Evolutionary conservation across 148 eudicot genomes (phyloP).

Genomic region (Spergularia marina): DNA sequence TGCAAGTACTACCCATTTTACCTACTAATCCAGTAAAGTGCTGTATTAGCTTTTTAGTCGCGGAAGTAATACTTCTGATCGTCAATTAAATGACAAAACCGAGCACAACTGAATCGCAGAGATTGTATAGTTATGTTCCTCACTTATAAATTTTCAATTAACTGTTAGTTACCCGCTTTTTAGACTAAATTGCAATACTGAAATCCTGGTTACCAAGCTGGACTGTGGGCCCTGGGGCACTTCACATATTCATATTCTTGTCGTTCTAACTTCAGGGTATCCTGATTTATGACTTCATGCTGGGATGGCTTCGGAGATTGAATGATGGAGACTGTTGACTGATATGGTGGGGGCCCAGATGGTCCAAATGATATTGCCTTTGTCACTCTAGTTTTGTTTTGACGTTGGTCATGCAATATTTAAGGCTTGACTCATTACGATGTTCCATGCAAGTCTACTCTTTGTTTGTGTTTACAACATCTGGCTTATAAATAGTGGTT

Average conservation of each 20-base stretch:
- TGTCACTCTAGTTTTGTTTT: neutral
- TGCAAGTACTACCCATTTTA: neutral
- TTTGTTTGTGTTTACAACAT: constrained; percentile 2
- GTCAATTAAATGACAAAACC: neutral
- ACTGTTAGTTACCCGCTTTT: neutral
- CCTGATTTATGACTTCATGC: neutral
- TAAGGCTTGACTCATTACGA: neutral
- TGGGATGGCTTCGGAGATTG: neutral
- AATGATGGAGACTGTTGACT: neutral
- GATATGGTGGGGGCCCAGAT: neutral
- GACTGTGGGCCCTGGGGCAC: too few species aligned
- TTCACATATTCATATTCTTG: too few species aligned
- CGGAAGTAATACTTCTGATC: neutral
- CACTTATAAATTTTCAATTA: neutral
- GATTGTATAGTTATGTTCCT: neutral
- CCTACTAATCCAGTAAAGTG: neutral
- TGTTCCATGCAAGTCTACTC: neutral
- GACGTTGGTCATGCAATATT: too few species aligned
- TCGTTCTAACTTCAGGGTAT: neutral
- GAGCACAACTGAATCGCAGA: neutral
- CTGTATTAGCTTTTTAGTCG: neutral
- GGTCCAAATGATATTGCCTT: neutral
- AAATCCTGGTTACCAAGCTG: too few species aligned
- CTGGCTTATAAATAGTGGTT: neutral
- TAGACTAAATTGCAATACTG: too few species aligned